phyloP scores from a whole-genome alignment of 2,329 filamentous ascomycete genomes.

The Pestalotiopsis sp. region DNA sequence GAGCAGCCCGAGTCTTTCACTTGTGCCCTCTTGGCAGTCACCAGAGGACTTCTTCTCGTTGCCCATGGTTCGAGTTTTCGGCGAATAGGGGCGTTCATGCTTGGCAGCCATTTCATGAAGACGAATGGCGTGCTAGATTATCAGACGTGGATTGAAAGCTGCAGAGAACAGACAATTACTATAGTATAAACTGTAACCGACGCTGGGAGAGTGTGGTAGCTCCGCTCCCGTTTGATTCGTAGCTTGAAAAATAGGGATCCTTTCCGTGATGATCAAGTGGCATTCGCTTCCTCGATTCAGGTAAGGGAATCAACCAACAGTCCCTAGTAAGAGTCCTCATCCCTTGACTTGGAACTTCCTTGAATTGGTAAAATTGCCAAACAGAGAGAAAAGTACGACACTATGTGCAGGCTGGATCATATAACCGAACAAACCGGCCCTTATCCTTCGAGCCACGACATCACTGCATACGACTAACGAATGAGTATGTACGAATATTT shows the following conservation, averaged over 20 bases:
- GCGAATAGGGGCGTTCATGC: background rate
- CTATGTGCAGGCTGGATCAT: too few relatives aligned
- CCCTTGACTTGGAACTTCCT: too few relatives aligned
- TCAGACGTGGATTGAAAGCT: background rate
- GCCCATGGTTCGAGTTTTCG: background rate
- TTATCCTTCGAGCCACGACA: background rate
- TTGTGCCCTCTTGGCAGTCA: background rate
- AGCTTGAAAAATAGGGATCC: too few relatives aligned
- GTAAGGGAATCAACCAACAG: too few relatives aligned
- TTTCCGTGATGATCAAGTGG: too few relatives aligned
- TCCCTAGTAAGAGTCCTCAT: too few relatives aligned
- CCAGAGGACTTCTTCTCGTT: background rate
- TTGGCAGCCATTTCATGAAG: constrained; percentile 54
- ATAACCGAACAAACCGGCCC: too few relatives aligned
- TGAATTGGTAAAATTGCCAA: too few relatives aligned
- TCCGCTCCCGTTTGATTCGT: too few relatives aligned
- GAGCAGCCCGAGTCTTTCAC: background rate
- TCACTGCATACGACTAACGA: background rate
- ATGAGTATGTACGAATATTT: background rate
- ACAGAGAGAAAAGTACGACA: too few relatives aligned
- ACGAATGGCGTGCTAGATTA: constrained; percentile 45
- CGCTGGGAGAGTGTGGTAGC: too few relatives aligned
- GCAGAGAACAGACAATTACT: background rate
- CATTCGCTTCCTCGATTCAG: too few relatives aligned
- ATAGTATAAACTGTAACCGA: background rate